Conservation (phyloP, 2,329 filamentous ascomycete species). For the Cytospora paraplurivora region DNA sequence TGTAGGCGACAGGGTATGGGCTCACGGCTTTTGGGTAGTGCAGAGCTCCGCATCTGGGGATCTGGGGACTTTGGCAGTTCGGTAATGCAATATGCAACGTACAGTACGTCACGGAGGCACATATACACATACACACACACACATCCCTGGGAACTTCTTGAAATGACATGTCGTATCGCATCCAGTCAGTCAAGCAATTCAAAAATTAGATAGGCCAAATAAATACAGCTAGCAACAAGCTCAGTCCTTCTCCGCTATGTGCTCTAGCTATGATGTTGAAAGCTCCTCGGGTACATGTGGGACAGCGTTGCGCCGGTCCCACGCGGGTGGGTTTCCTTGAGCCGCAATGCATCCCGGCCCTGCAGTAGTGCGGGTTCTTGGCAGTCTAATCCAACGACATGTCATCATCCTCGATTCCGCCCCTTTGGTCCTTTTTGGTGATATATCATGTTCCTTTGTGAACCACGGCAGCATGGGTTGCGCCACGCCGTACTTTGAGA, state of each 20-base stretch:
- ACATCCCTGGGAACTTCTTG: too few relatives aligned
- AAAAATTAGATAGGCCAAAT: too few relatives aligned
- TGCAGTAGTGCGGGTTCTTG: neutral
- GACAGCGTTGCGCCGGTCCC: constrained; percentile 15
- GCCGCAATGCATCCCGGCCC: constrained; percentile 11
- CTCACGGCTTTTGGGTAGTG: neutral
- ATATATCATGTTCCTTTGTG: neutral
- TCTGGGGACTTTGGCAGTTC: neutral
- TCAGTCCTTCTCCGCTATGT: neutral
- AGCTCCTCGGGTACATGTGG: constrained; percentile 3
- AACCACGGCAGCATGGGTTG: neutral
- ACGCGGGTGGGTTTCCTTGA: constrained; percentile 4
- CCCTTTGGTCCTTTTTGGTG: neutral
- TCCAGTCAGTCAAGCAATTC: too few relatives aligned
- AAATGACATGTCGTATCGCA: neutral
- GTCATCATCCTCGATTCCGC: neutral
- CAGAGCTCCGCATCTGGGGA: neutral
- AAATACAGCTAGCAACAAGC: too few relatives aligned
- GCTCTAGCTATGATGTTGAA: neutral
- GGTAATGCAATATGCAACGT: too few relatives aligned
- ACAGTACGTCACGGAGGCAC: neutral
- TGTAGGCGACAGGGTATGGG: neutral
- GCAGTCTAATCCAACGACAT: constrained; percentile 11
- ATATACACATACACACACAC: neutral
- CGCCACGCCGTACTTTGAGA: neutral